Evolutionary conservation across 208 protist genomes (phyloP), one percentile per base, ranked within the genome.

Genomic region (Wallacemonas sp.): DNA sequence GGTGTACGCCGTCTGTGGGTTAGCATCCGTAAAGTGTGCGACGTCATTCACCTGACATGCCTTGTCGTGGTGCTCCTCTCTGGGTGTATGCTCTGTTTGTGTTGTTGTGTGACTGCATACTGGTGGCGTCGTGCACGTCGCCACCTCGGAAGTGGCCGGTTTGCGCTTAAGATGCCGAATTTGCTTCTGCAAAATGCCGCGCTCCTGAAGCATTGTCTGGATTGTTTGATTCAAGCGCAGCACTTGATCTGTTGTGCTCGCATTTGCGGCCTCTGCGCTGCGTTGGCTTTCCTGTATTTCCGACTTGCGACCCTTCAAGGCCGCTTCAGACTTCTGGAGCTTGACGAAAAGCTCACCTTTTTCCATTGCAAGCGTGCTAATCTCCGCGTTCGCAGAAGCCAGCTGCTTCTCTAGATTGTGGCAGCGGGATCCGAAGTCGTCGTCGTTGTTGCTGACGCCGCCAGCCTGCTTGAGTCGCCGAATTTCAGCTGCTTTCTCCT

Each of bases 361-460:
- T 33, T 94, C 89, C 36, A 82, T 66, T 23, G 64, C 50, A 10
- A 79, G 57, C 14, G 82, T 81, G 55, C 78, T 92, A 54, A 84
- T 86, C 46, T 94, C 85, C 28, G 83, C 81, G 29, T 87, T 79
- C 18, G 72, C 80, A 25, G 70, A 61, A 8, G 89, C 85, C 57
- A 94, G 76, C 49, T 92, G 82, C 50, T 83, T 89, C 61, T 95
- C 84, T 26, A 92, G 66, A 3, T 65, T 59, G n/a, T 81, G 75
- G 59, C 81, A 91, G 0, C 86, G 76, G 44, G 76, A 74, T 7
- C 52, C 41, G 28, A 88, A 26, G 50, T 95, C 77, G 8, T 67
- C 74, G 7, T 76, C 67, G 46, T 3, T 59, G 5, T 4, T 41
- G n/a, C n/a, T n/a, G n/a, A 59, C 4, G 4, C 52, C 52, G 20